A percentile compares a stretch with the other conserved stretches of the same genome.
Conservation (phyloP, 345 rosid genomes). For the Corchorus olitorius region DNA sequence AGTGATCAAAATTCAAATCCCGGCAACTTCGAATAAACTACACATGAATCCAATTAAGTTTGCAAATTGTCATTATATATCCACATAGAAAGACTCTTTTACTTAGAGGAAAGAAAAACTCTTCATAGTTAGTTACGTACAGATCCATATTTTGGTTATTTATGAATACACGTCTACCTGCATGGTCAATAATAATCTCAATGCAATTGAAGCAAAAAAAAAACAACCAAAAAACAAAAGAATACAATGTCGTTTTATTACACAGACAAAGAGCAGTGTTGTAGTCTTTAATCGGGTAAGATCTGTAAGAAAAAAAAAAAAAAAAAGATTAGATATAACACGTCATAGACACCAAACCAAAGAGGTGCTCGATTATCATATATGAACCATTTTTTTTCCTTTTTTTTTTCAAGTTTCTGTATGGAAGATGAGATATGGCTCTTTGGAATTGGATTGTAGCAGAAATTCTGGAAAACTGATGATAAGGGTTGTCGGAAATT, state of each 20-base stretch:
- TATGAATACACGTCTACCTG: background rate
- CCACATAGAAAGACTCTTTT: background rate
- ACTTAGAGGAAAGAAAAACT: background rate
- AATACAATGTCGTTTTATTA: background rate
- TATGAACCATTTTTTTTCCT: background rate
- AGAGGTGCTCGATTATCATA: background rate
- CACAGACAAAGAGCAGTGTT: background rate
- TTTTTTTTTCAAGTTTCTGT: too few species aligned
- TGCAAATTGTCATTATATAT: background rate
- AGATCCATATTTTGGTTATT: background rate
- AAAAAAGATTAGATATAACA: background rate
- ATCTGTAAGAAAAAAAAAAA: background rate
- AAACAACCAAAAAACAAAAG: background rate
- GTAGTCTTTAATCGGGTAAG: background rate
- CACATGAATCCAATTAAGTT: background rate
- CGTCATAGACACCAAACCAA: conserved; percentile 8
- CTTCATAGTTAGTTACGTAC: background rate
- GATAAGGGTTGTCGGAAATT: background rate
- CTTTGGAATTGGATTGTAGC: background rate
- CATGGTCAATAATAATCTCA: background rate
- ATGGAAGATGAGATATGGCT: background rate
- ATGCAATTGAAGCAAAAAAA: background rate
- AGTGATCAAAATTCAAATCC: background rate
- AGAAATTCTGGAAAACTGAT: background rate
- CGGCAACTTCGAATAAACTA: too few species aligned